Base-by-base conservation (phyloP, 2,329 filamentous ascomycete species). In the Cladorrhinum sp. region DNA sequence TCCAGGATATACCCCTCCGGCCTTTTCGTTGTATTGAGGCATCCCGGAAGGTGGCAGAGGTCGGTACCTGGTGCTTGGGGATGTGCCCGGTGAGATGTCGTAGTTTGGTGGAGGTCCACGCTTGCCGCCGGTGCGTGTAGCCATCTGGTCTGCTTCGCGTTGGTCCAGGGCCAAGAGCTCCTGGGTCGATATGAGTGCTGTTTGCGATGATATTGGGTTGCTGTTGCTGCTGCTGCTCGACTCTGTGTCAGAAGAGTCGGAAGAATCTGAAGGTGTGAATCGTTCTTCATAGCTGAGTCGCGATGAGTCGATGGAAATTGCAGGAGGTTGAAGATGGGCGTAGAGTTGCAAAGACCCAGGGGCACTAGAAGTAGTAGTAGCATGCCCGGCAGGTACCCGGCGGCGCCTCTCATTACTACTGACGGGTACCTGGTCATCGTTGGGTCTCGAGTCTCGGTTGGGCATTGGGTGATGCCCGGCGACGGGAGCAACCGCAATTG, bases 141-240 rank as follows among this genome's bases (percentile, higher is more conserved):
- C 75, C 26, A 81, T 68, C 2, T 64, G 69, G 55, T 83, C 80
- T 65, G 69, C 66, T 14, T 70, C 67, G 16, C 69, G 67, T 30
- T 69, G 69, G 64, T 79, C 77, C n/a, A 81, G 74, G 39, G 76
- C 74, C 66, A 86, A 75, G 20, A 86, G 74, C 50, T 85, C 82
- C 12, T 74, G 74, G 0, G 83, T 86, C 0, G 81, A 83, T 53
- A 86, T 83, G 42, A 85, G 72, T 3, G 77, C 76, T 66, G 79
- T 75, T 24, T 67, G 65, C 1, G 77, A 76, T 51, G 77, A 76
- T 51, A 76, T 74, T 53, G 72, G 72, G 20, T 36, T 36, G 33
- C 33, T 36, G 26, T 28, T 28, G 33, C 33, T 36, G 33, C 33
- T 36, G 33, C 33, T 36, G 33, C 64, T 69, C 1, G 70, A 63